Evolutionary conservation across 441 rosid species (phyloP).

Genomic region (Erysimum cheiri): DNA sequence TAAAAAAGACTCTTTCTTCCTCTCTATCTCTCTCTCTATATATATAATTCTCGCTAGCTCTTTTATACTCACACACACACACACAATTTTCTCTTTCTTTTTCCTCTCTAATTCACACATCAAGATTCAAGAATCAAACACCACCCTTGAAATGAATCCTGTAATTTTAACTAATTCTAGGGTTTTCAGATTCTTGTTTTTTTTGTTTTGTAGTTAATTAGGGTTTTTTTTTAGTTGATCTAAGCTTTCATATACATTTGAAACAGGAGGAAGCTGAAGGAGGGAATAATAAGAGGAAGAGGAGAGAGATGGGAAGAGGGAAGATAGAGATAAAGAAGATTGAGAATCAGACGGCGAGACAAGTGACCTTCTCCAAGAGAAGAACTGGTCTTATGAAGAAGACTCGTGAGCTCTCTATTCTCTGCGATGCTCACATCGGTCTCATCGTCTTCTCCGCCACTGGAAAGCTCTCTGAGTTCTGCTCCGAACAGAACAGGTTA

Average conservation of each 20-base stretch:
- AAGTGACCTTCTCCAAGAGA: conserved; percentile 47
- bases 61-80: background rate
- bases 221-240: conserved; percentile 26
- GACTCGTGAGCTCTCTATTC: conserved; percentile 44
- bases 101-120: conserved; percentile 18
- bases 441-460: conserved; percentile 47
- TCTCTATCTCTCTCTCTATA: conserved; percentile 1
- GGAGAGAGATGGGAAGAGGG: conserved; percentile 45
- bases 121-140: conserved; percentile 35
- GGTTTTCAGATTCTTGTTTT: conserved; percentile 31
- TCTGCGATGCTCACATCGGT: conserved; percentile 47
- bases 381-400: conserved; percentile 47
- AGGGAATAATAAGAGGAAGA: conserved; percentile 34
- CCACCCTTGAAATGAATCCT: conserved; percentile 34
- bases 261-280: conserved; percentile 40
- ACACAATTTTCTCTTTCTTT: background rate
- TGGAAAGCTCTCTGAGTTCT: conserved; percentile 43
- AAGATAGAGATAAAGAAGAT: conserved; percentile 45
- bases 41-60: conserved; percentile 10
- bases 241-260: conserved; percentile 31
- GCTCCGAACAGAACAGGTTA: conserved; percentile 35
- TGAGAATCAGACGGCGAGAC: conserved; percentile 43
- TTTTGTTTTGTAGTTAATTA: background rate
- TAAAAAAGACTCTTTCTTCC: conserved; percentile 5
- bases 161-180: conserved; percentile 35